These are phyloP conservation scores for Neurospora tetrasperma DNA, from an alignment of 495 filamentous ascomycete species.

Conservation along the genomic window DNA sequence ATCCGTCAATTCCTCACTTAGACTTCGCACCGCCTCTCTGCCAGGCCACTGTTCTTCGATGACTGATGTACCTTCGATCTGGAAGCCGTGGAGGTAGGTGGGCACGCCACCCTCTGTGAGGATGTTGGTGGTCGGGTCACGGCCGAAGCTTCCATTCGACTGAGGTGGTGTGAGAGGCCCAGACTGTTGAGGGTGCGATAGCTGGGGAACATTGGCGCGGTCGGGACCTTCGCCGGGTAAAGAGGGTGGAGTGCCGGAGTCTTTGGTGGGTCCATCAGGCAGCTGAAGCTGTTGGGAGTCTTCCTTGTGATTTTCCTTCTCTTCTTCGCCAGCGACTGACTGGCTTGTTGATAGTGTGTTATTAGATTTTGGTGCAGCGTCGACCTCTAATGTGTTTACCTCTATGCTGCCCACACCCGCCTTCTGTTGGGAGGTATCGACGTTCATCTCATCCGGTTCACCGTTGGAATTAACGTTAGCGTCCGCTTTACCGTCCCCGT, in stretches of 20 bases:
- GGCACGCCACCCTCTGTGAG: constrained; percentile 66
- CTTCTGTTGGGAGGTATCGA: constrained; percentile 2
- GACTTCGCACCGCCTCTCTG: constrained; percentile 59
- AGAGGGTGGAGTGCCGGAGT: constrained; percentile 30
- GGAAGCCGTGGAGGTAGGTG: constrained; percentile 81
- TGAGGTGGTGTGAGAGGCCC: constrained; percentile 37
- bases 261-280: constrained; percentile 9
- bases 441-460: constrained; percentile 12
- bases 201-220: constrained; percentile 8
- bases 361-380: constrained; percentile 22
- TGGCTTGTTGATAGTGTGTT: constrained; percentile 19
- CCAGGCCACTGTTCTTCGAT: constrained; percentile 55
- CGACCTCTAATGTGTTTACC: constrained; percentile 29
- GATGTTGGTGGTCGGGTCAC: constrained; percentile 31
- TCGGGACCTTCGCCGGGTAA: constrained; percentile 20
- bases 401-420: constrained; percentile 29
- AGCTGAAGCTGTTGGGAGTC: constrained; percentile 17
- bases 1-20: constrained; percentile 81
- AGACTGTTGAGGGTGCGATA: constrained; percentile 19
- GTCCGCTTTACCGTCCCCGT: constrained; percentile 3
- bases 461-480: constrained; percentile 3
- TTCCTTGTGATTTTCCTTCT: constrained; percentile 4
- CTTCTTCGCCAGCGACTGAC: constrained; percentile 8
- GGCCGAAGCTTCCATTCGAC: constrained; percentile 35
- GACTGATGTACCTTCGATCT: constrained; percentile 59